Base-by-base conservation (phyloP, 192 early-diverging fungal species). In the Umbelopsis sp. region DNA sequence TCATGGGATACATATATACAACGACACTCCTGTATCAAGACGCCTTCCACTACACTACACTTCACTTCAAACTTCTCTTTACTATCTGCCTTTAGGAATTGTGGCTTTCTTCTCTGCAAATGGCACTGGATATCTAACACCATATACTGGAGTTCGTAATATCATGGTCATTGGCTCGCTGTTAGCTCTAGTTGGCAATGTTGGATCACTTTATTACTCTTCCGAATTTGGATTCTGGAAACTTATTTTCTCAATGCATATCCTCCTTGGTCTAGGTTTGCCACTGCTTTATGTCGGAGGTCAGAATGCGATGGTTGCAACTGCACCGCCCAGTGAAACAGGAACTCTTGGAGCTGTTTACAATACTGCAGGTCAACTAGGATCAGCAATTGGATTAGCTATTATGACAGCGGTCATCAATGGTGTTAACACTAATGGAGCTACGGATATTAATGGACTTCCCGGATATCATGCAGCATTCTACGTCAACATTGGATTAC, bases 1-100 rank as follows among this genome's bases (percentile, higher is more conserved):
- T 83, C 56, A 45, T 74, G 9, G 76, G 75, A 14, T 85, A 85
- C 41, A 78, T 79, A 20, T 76, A 83, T 31, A 79, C 74, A 38
- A 76, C 79, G n/a, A 83, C 84, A 5, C 72, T 85, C 43, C 81
- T 83, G 29, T 85, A 83, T 53, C 82, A 85, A 45, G 80, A 83
- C 16, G 59, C 81, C 31, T 79, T 74, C 72, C 69, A 71, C 49
- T 81, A 80, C 43, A 65, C 70, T 20, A 74, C 84, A 7, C 51
- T 83, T 54, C 68, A 7, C 51, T 83, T 54, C 68, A 81, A 20
- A 75, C 81, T 0, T 76, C 84, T 17, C 77, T 78, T 32, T 80
- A 80, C 7, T 83, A 78, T 68, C 79, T 85, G 47, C 84, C 84
- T 0, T 21, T 66, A 21, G 77, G 77, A 5, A 78, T 78, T 26